These are phyloP conservation scores for Mikania micrantha DNA, from an alignment of 129 eudicot species.

Conservation along the genomic window DNA sequence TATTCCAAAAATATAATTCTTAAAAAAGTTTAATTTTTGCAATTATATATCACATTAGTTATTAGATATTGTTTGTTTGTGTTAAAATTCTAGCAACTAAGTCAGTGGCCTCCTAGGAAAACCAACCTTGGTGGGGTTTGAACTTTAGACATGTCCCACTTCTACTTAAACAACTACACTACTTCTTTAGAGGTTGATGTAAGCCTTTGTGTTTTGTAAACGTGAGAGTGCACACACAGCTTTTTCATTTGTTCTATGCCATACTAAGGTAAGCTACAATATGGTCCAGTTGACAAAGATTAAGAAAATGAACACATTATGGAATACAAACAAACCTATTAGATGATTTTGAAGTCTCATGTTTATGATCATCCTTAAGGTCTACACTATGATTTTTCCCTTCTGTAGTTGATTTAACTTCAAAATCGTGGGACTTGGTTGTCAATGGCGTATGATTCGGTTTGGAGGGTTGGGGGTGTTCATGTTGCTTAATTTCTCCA, in stretches of 20 bases:
- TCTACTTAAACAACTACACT: too few relatives aligned
- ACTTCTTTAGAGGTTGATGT: too few relatives aligned
- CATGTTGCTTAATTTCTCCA: slow-evolving; percentile 41
- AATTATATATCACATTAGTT: not conserved
- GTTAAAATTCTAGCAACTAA: not conserved
- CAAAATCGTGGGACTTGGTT: slow-evolving; percentile 23
- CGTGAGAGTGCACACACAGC: not conserved
- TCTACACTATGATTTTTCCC: slow-evolving; percentile 19
- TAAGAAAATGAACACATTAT: not conserved
- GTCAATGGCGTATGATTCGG: slow-evolving; percentile 20
- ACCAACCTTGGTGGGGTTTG: too few relatives aligned
- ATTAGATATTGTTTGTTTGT: not conserved
- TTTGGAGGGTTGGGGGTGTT: slow-evolving; percentile 23
- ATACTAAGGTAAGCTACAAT: not conserved
- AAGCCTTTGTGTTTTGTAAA: not conserved
- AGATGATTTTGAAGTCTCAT: slow-evolving; percentile 25
- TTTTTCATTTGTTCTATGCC: not conserved
- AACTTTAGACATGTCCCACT: too few relatives aligned
- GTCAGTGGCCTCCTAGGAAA: too few relatives aligned
- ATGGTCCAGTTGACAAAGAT: not conserved
- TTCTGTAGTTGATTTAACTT: slow-evolving; percentile 15
- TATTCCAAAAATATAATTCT: not conserved
- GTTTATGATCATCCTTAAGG: slow-evolving; percentile 19
- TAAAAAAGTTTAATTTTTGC: not conserved
- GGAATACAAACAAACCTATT: slow-evolving; percentile 35